Conservation (phyloP, 495 filamentous ascomycete species). For the Penicillium lividum region DNA sequence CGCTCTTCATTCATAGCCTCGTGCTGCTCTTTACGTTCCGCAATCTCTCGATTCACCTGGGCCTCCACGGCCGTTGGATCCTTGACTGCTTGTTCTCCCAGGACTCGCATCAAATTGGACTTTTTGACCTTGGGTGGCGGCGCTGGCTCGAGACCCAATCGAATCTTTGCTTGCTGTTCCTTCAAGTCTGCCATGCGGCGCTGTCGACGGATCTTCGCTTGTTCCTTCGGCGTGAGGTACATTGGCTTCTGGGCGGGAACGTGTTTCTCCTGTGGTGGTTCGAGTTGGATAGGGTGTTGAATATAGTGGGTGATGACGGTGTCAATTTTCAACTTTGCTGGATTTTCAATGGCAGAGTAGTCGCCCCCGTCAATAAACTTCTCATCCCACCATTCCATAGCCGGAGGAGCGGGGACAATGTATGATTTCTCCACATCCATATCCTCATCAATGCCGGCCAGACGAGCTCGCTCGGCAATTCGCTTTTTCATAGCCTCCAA, state of each 20-base stretch:
- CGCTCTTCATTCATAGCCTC: slow-evolving; percentile 78
- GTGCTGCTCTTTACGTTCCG: slow-evolving; percentile 77
- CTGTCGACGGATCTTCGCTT: slow-evolving; percentile 87
- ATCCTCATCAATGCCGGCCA: slow-evolving; percentile 88
- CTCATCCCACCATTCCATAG: slow-evolving; percentile 98
- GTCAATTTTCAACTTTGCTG: slow-evolving; percentile 70
- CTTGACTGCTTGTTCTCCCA: slow-evolving; percentile 96
- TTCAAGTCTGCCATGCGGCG: slow-evolving; percentile 88
- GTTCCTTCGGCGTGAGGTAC: slow-evolving; percentile 88
- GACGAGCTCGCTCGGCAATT: slow-evolving; percentile 81
- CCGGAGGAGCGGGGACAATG: slow-evolving; percentile 76
- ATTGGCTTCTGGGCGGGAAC: slow-evolving; percentile 81
- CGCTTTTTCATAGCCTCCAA: slow-evolving; percentile 92
- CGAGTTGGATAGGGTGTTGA: slow-evolving; percentile 90
- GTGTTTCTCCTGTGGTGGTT: slow-evolving; percentile 86
- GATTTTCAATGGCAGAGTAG: slow-evolving; percentile 67
- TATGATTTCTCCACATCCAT: slow-evolving; percentile 86
- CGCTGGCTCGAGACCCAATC: slow-evolving; percentile 83
- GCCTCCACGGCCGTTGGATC: slow-evolving; percentile 98
- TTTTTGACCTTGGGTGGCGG: slow-evolving; percentile 95
- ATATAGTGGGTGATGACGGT: slow-evolving; percentile 78
- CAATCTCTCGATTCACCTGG: slow-evolving; percentile 86
- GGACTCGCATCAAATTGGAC: slow-evolving; percentile 91
- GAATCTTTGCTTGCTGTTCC: slow-evolving; percentile 93
- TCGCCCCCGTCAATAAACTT: slow-evolving; percentile 70